These are phyloP conservation scores for Trichoderma atroviride DNA, from an alignment of 2,329 filamentous ascomycete species.

Conservation along the genomic window DNA sequence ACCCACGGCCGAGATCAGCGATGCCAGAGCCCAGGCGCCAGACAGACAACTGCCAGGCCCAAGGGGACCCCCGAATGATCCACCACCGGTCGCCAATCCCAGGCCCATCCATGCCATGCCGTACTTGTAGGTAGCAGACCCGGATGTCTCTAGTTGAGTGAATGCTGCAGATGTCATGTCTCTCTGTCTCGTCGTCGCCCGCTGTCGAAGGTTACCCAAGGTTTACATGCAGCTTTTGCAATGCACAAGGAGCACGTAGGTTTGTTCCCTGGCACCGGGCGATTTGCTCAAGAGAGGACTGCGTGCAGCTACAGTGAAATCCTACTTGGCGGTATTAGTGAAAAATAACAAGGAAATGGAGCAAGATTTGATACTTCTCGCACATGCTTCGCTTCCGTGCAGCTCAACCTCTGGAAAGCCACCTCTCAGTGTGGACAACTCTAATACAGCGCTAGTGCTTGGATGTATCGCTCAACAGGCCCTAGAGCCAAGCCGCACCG, in stretches of 20 bases:
- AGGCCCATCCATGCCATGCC: neutral
- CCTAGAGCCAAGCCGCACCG: neutral
- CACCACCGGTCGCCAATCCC: constrained; percentile 3
- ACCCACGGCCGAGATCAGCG: constrained; percentile 9
- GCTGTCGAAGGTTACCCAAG: neutral
- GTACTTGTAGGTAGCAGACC: neutral
- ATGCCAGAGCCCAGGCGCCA: neutral
- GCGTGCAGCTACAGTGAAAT: neutral
- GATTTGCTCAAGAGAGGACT: neutral
- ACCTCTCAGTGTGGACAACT: neutral
- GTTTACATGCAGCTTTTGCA: neutral
- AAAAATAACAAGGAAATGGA: neutral
- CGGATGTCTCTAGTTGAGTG: constrained; percentile 1
- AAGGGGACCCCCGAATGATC: constrained; percentile 6
- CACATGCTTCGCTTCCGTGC: neutral
- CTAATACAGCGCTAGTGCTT: neutral
- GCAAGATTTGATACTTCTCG: neutral
- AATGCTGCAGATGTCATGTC: neutral
- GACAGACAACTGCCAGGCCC: constrained; percentile 6
- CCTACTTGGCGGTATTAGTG: neutral
- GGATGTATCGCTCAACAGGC: neutral
- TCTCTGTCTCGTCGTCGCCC: neutral
- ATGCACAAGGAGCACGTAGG: neutral
- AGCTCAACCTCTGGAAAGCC: neutral
- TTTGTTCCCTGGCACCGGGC: neutral